Percentiles rank a stretch among this genome's conserved stretches.
Evolutionary conservation across 106 monocot genomes (phyloP).

Genomic region (Xerophyta viscosa): DNA sequence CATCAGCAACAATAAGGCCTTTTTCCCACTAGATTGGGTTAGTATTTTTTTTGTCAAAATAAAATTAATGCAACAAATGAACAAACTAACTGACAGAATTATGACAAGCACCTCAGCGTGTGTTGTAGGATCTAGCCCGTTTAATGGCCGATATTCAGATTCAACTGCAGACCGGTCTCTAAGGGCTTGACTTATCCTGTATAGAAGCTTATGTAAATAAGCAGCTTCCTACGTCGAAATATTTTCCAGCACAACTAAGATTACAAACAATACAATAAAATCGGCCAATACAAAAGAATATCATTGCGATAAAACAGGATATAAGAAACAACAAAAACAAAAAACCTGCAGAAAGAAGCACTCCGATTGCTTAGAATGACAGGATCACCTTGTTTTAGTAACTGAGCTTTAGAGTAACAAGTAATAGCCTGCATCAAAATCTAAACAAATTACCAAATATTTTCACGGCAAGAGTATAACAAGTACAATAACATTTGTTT

Average conservation of each 20-base stretch:
- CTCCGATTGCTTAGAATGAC: slow-evolving; percentile 71
- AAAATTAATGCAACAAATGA: too few species aligned
- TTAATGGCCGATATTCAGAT: slow-evolving; percentile 70
- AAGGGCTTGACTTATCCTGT: slow-evolving; percentile 65
- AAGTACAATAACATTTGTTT: neutral
- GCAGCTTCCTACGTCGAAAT: too few species aligned
- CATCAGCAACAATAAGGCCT: neutral
- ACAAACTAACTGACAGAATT: too few species aligned
- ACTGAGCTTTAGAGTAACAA: slow-evolving; percentile 75
- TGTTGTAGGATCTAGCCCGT: slow-evolving; percentile 89
- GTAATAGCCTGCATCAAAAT: slow-evolving; percentile 50
- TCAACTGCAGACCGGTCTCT: slow-evolving; percentile 67
- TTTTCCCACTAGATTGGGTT: too few species aligned
- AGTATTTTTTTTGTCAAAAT: too few species aligned
- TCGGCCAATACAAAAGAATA: neutral
- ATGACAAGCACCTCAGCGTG: slow-evolving; percentile 99
- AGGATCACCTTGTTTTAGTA: slow-evolving; percentile 66
- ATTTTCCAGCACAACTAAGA: neutral
- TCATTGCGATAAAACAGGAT: neutral
- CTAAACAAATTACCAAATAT: neutral
- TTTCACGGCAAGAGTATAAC: neutral
- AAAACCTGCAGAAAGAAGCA: slow-evolving; percentile 63
- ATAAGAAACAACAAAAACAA: neutral
- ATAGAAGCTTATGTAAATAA: slow-evolving; percentile 51
- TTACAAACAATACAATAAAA: neutral